These are phyloP conservation scores for Cokeromyces recurvatus DNA, from an alignment of 371 early-diverging fungal genomes.

Conservation along the genomic window DNA sequence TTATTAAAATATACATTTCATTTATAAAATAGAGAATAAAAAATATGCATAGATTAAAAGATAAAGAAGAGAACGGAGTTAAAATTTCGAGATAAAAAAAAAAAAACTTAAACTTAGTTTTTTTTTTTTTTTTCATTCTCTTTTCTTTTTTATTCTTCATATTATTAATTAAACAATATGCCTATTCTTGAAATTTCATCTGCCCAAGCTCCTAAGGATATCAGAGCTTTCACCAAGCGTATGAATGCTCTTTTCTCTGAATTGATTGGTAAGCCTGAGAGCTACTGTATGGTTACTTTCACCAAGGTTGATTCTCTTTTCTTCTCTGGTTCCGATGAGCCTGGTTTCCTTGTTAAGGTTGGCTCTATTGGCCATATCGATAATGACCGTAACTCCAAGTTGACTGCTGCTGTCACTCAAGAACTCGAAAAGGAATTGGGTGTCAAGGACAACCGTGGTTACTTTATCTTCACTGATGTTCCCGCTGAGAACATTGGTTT, in stretches of 20 bases:
- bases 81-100: no score
- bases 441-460: conserved; percentile 25
- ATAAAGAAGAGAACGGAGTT: no score
- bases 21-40: no score
- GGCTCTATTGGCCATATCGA: conserved; percentile 42
- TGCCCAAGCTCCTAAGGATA: conserved; percentile 30
- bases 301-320: conserved; percentile 25
- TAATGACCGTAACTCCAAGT: conserved; percentile 35
- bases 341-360: conserved; percentile 37
- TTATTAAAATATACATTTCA: no score
- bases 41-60: no score
- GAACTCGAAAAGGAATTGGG: conserved; percentile 31
- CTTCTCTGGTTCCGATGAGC: conserved; percentile 30
- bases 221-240: conserved; percentile 28
- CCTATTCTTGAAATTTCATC: conserved; percentile 43
- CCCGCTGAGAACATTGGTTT: conserved; percentile 30
- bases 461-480: conserved; percentile 37
- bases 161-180: no score
- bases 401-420: conserved; percentile 19
- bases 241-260: conserved; percentile 33
- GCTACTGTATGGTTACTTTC: conserved; percentile 40
- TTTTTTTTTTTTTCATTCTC: conserved; percentile 2
- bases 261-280: conserved; percentile 42
- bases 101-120: not conserved
- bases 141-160: not conserved